phyloP scores from a whole-genome alignment of 2,329 filamentous ascomycete genomes.

The Diaporthe humulicola region DNA sequence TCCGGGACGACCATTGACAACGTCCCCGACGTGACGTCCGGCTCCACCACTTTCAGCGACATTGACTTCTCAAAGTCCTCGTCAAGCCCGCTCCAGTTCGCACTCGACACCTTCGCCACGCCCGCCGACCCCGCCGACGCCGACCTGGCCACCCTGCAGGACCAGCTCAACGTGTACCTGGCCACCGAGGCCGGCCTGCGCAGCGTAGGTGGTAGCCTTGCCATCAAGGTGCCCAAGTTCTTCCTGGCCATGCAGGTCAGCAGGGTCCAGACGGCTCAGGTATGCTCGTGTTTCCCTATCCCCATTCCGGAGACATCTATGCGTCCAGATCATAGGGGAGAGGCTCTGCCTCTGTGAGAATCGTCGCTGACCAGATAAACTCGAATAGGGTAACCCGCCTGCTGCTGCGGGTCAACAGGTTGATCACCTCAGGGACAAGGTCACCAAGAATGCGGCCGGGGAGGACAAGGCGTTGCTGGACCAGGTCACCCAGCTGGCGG shows the following conservation, averaged over 20 bases:
- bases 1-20: slow-evolving; percentile 61
- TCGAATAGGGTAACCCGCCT: slow-evolving; percentile 62
- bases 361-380: background rate
- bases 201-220: slow-evolving; percentile 64
- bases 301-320: no score
- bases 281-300: background rate
- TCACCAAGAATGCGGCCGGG: slow-evolving; percentile 65
- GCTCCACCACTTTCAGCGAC: slow-evolving; percentile 62
- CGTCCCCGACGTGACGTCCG: slow-evolving; percentile 70
- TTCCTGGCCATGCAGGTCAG: slow-evolving; percentile 71
- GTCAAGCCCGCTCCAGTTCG: slow-evolving; percentile 64
- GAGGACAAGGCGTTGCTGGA: slow-evolving; percentile 64
- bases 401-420: slow-evolving; percentile 61
- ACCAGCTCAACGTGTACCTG: slow-evolving; percentile 67
- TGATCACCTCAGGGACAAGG: slow-evolving; percentile 69
- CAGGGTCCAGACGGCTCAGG: slow-evolving; percentile 67
- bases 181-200: slow-evolving; percentile 72
- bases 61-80: slow-evolving; percentile 68
- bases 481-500: slow-evolving; percentile 61
- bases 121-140: slow-evolving; percentile 60
- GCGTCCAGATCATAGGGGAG: background rate
- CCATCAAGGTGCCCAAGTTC: slow-evolving; percentile 74
- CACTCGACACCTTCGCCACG: slow-evolving; percentile 67
- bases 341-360: background rate
- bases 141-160: slow-evolving; percentile 65